These are phyloP conservation scores for Boletus rubescentipes DNA, from an alignment of 768 basidiomycete species.

Conservation along the genomic window DNA sequence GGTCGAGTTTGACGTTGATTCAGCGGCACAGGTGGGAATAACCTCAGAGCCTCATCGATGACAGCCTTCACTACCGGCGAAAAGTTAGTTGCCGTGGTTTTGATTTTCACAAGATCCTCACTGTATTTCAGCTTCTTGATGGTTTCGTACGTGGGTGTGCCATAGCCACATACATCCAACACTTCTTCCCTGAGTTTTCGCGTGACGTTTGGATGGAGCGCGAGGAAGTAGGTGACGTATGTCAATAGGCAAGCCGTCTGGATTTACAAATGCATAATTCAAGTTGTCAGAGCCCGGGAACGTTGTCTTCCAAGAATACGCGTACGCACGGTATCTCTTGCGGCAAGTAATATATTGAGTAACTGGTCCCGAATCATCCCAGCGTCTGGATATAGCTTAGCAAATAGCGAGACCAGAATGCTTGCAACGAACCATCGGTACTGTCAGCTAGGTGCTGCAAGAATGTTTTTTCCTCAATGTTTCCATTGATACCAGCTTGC, in stretches of 20 bases:
- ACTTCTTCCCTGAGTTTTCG: conserved; percentile 59
- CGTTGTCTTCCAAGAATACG: conserved; percentile 19
- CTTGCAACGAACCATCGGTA: conserved; percentile 50
- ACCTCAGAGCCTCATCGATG: conserved; percentile 72
- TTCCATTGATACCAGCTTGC: conserved; percentile 37
- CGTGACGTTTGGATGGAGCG: conserved; percentile 58
- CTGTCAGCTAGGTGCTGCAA: conserved; percentile 65
- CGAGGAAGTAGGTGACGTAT: conserved; percentile 67
- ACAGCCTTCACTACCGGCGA: conserved; percentile 60
- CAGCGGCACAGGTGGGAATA: conserved; percentile 79
- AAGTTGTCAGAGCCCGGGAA: neutral
- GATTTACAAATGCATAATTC: neutral
- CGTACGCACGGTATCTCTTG: conserved; percentile 68
- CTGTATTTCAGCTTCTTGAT: conserved; percentile 66
- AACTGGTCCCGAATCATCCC: conserved; percentile 73
- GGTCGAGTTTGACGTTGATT: conserved; percentile 62
- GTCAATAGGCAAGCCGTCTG: conserved; percentile 73
- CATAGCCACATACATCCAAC: conserved; percentile 50
- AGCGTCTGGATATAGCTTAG: conserved; percentile 44
- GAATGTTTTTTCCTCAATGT: conserved; percentile 57
- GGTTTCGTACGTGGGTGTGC: conserved; percentile 52
- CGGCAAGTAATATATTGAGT: conserved; percentile 73
- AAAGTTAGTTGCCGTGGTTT: conserved; percentile 3
- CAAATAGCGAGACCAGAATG: neutral
- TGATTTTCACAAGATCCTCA: conserved; percentile 31